These are phyloP conservation scores for Lasiodiplodia gonubiensis DNA, from an alignment of 2,329 filamentous ascomycete genomes.

Conservation along the genomic window DNA sequence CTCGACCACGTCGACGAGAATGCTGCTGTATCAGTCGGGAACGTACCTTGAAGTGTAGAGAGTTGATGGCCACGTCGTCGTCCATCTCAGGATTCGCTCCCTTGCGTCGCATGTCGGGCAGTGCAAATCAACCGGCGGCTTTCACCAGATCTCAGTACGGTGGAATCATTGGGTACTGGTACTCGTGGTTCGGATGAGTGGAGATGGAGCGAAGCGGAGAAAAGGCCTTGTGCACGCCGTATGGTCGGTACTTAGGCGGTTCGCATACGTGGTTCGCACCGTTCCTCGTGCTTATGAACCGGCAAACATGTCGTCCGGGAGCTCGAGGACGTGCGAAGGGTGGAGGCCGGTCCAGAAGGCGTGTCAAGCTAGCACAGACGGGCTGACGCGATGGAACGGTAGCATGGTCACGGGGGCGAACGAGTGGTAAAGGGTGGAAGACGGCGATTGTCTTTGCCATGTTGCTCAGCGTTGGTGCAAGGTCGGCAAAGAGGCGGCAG, in stretches of 20 bases:
- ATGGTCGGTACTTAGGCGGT: background rate
- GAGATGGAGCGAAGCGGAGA: background rate
- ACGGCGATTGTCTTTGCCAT: constrained; percentile 5
- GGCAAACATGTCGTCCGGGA: background rate
- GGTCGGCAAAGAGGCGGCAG: background rate
- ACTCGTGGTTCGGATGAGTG: background rate
- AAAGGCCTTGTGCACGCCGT: background rate
- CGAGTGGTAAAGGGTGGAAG: background rate
- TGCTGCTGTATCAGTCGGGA: background rate
- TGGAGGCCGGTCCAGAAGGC: background rate
- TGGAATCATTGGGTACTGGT: background rate
- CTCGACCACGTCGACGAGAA: background rate
- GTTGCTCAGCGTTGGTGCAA: constrained; percentile 12
- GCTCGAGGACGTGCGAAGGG: background rate
- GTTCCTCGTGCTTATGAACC: constrained; percentile 7
- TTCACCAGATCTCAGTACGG: background rate
- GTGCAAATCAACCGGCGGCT: background rate
- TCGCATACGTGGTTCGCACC: constrained; percentile 10
- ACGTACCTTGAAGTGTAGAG: background rate
- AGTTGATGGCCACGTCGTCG: background rate
- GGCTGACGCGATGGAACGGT: constrained; percentile 24
- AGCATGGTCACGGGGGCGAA: constrained; percentile 12
- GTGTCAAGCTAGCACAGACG: constrained; percentile 5
- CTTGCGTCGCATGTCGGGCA: constrained; percentile 11
- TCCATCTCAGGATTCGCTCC: background rate